Evolutionary conservation across 352 stramenopile genomes (phyloP).

Genomic region (Achlya hypogyna): DNA sequence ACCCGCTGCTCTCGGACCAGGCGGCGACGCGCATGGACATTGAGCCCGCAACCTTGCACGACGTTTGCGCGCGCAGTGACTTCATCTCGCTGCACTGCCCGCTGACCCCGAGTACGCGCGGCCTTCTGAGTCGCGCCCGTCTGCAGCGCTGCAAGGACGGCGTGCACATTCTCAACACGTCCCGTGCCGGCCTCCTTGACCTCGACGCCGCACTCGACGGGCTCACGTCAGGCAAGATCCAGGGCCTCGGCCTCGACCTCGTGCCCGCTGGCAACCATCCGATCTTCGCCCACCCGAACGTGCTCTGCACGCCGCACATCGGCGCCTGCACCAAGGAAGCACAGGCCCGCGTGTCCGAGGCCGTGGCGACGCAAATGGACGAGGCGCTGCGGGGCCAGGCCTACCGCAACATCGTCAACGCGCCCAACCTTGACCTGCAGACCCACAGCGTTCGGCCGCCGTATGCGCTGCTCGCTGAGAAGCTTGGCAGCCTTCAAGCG

Average conservation of each 20-base stretch:
- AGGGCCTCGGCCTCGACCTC: conserved; percentile 66
- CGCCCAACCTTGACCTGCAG: conserved; percentile 87
- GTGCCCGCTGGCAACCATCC: conserved; percentile 28
- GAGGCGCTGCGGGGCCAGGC: conserved; percentile 87
- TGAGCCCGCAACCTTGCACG: conserved; percentile 71
- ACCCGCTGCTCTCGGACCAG: conserved; percentile 85
- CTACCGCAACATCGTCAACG: conserved; percentile 93
- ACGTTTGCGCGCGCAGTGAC: conserved; percentile 88
- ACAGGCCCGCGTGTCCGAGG: conserved; percentile 87
- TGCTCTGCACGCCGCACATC: conserved; percentile 92
- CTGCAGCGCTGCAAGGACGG: conserved; percentile 87
- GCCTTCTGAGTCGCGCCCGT: conserved; percentile 79
- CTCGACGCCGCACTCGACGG: conserved; percentile 82
- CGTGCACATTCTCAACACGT: conserved; percentile 91
- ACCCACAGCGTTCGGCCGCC: conserved; percentile 66
- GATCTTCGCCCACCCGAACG: conserved; percentile 83
- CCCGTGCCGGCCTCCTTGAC: conserved; percentile 90
- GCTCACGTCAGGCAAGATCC: conserved; percentile 74
- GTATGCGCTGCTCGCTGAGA: conserved; percentile 85
- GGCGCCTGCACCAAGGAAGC: conserved; percentile 91
- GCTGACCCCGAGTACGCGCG: conserved; percentile 89
- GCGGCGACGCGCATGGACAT: conserved; percentile 71
- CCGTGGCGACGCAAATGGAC: conserved; percentile 87
- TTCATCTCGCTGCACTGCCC: conserved; percentile 96
- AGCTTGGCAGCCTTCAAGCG: conserved; percentile 83